Evolutionary conservation across 2,329 filamentous ascomycete species (phyloP).

Genomic region (Neonectria faginata): DNA sequence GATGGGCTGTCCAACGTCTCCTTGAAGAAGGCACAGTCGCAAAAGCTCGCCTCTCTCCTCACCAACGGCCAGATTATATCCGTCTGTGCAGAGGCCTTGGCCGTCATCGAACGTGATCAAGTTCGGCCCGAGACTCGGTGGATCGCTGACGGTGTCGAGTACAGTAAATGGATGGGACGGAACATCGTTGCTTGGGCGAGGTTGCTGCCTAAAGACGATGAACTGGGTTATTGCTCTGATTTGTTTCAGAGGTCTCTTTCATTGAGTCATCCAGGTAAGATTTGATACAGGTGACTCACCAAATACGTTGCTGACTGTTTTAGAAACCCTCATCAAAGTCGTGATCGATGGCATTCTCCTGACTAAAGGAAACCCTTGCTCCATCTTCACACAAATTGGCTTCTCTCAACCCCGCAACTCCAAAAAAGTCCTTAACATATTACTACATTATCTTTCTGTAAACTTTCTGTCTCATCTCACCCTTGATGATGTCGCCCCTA

Average conservation of each 20-base stretch:
- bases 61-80: conserved; percentile 64
- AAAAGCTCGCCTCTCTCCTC: conserved; percentile 57
- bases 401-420: conserved; percentile 44
- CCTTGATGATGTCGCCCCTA: conserved; percentile 47
- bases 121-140: conserved; percentile 57
- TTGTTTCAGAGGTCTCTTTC: conserved; percentile 71
- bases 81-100: conserved; percentile 66
- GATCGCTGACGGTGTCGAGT: conserved; percentile 73
- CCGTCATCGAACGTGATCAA: conserved; percentile 55
- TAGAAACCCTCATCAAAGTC: conserved; percentile 57
- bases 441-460: conserved; percentile 58
- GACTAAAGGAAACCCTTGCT: conserved; percentile 34
- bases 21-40: conserved; percentile 49
- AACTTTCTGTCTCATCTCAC: conserved; percentile 55
- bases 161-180: conserved; percentile 77
- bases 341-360: conserved; percentile 55
- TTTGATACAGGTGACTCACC: neutral
- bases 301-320: conserved; percentile 3
- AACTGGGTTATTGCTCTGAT: conserved; percentile 57
- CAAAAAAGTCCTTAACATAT: conserved; percentile 46
- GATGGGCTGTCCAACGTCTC: conserved; percentile 36
- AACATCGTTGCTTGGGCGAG: conserved; percentile 66
- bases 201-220: conserved; percentile 49
- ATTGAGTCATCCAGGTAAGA: conserved; percentile 78
- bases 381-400: conserved; percentile 48